phyloP scores from a whole-genome alignment of 805 yeast species.

The Myxozyma udenii region DNA sequence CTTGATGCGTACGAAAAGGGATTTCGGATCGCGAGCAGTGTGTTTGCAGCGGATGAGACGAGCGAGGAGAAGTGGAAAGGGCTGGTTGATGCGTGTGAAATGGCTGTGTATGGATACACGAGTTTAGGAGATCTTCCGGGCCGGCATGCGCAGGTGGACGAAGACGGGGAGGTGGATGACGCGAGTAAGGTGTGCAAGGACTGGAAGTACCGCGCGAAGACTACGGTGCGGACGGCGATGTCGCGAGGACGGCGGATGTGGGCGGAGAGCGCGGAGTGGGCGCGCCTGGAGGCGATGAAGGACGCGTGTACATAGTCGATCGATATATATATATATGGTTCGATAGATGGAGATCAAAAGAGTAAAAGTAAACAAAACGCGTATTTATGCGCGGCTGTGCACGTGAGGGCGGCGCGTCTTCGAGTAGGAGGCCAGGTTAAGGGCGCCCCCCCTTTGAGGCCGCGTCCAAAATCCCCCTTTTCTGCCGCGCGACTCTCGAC shows the following conservation, averaged over 20 bases:
- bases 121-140: slow-evolving; percentile 70
- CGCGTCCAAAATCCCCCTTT: background rate
- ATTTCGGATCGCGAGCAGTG: slow-evolving; percentile 60
- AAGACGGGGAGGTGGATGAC: no score
- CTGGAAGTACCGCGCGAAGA: slow-evolving; percentile 82
- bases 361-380: no score
- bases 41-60: slow-evolving; percentile 60
- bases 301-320: slow-evolving; percentile 37
- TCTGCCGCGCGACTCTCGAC: background rate
- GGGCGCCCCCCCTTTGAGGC: background rate
- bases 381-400: no score
- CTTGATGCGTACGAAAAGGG: slow-evolving; percentile 85
- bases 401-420: background rate
- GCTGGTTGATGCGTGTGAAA: slow-evolving; percentile 74
- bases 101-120: slow-evolving; percentile 80
- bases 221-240: slow-evolving; percentile 68
- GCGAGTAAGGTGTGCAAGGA: slow-evolving; percentile 67
- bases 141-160: slow-evolving; percentile 69
- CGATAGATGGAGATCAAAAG: no score
- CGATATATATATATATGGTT: no score
- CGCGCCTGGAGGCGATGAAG: slow-evolving; percentile 53
- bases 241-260: slow-evolving; percentile 74
- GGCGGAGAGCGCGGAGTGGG: slow-evolving; percentile 75
- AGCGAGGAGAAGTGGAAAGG: slow-evolving; percentile 67
- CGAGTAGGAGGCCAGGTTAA: background rate